Evolutionary conservation across 2,329 filamentous ascomycete genomes (phyloP).

Genomic region (Rugonectria rugulosa): DNA sequence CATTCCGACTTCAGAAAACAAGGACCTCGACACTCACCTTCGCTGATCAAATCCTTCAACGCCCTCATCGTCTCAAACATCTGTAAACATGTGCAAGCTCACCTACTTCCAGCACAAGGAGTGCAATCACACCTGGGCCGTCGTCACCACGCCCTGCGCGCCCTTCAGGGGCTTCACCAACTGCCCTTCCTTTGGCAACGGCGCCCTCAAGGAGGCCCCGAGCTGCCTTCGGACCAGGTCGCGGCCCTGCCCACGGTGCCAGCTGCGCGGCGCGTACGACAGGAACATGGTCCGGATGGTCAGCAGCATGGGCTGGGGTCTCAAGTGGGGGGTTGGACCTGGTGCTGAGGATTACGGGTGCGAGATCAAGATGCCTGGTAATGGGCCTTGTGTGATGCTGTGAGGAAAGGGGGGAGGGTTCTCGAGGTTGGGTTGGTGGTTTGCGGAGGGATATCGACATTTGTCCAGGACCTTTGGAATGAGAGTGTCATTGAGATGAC

Average conservation of each 20-base stretch:
- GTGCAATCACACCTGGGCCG: conserved; percentile 62
- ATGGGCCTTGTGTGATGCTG: conserved; percentile 40
- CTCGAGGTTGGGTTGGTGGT: background rate
- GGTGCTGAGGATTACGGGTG: conserved; percentile 47
- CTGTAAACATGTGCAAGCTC: conserved; percentile 54
- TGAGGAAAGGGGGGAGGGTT: conserved; percentile 9
- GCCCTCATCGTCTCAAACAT: background rate
- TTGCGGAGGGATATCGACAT: too few relatives aligned
- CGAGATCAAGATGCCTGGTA: conserved; percentile 41
- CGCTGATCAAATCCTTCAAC: background rate
- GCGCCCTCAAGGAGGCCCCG: conserved; percentile 47
- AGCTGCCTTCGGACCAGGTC: conserved; percentile 45
- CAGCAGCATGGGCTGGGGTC: conserved; percentile 49
- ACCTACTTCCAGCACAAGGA: conserved; percentile 56
- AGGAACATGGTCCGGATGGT: conserved; percentile 57
- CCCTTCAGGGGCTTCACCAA: conserved; percentile 59
- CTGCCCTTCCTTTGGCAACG: conserved; percentile 53
- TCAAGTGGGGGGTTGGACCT: conserved; percentile 58
- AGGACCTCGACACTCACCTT: too few relatives aligned
- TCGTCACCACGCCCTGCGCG: conserved; percentile 55
- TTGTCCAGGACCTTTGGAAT: background rate
- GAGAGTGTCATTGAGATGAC: background rate
- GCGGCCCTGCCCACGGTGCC: conserved; percentile 53
- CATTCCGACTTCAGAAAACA: background rate
- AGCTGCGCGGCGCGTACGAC: conserved; percentile 53